Evolutionary conservation across 2,329 filamentous ascomycete genomes (phyloP).

Genomic region (Trichoderma aggressivum): DNA sequence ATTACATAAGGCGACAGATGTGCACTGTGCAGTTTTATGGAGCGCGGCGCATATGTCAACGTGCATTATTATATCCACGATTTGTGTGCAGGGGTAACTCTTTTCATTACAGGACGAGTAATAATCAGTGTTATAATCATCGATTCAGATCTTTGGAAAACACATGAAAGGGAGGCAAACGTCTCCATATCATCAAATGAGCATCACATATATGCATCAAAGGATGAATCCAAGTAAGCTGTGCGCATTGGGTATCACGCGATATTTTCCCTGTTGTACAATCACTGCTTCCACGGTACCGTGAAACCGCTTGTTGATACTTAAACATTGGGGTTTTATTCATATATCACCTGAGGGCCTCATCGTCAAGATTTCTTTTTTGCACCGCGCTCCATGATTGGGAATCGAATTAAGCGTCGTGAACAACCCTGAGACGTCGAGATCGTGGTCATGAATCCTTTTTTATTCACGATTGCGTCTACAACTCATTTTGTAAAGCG

Average conservation of each 20-base stretch:
- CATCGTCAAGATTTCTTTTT: constrained; percentile 8
- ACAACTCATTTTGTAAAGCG: constrained; percentile 42
- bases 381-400: constrained; percentile 14
- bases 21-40: constrained; percentile 13
- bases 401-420: constrained; percentile 20
- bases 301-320: neutral
- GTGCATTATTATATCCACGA: constrained; percentile 5
- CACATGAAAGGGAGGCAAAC: neutral
- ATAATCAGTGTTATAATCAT: neutral
- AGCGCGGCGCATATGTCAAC: neutral
- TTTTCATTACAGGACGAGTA: neutral
- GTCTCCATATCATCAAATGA: neutral
- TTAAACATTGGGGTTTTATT: constrained; percentile 9
- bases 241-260: neutral
- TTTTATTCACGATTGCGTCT: constrained; percentile 45
- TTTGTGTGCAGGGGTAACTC: neutral
- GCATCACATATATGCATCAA: neutral
- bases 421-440: constrained; percentile 17
- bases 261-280: neutral
- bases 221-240: neutral
- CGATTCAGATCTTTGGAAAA: neutral
- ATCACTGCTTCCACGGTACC: neutral
- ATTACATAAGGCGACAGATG: constrained; percentile 6
- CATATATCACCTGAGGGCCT: constrained; percentile 14
- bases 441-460: constrained; percentile 40